phyloP scores from a whole-genome alignment of 208 protist species.

The Crithidia sp. region DNA sequence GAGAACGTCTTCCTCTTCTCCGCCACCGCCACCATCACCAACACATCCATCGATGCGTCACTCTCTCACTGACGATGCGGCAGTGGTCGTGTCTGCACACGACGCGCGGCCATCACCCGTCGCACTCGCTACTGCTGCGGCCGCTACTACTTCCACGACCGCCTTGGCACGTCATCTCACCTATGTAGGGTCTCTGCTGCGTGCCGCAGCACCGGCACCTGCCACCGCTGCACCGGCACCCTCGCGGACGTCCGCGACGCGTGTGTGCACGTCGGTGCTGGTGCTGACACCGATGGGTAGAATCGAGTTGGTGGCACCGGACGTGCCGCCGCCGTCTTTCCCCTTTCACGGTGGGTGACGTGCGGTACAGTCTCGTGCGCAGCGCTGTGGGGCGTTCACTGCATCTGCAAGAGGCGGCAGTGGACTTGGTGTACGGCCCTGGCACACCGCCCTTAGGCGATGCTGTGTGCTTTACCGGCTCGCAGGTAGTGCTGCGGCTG shows the following conservation, averaged over 20 bases:
- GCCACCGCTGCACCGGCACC: background rate
- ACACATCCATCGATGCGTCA: too few species aligned
- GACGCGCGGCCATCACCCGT: too few species aligned
- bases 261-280: constrained; percentile 30
- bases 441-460: constrained; percentile 34
- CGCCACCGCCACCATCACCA: too few species aligned
- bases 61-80: too few species aligned
- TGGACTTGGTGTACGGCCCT: constrained; percentile 50
- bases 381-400: constrained; percentile 54
- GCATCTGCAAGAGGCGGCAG: constrained; percentile 28
- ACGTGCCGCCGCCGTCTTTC: background rate
- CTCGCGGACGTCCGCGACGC: background rate
- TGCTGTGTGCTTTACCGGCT: constrained; percentile 18
- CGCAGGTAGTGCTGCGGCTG: constrained; percentile 44
- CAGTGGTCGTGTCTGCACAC: too few species aligned
- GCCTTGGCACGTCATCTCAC: too few species aligned
- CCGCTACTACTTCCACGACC: too few species aligned
- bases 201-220: too few species aligned
- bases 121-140: too few species aligned
- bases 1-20: background rate
- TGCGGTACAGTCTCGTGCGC: constrained; percentile 49
- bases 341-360: constrained; percentile 45
- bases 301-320: constrained; percentile 45
- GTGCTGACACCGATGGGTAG: constrained; percentile 51
- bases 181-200: background rate